Conservation (phyloP, 805 yeast genomes). For the Grigorovia jiainica region DNA sequence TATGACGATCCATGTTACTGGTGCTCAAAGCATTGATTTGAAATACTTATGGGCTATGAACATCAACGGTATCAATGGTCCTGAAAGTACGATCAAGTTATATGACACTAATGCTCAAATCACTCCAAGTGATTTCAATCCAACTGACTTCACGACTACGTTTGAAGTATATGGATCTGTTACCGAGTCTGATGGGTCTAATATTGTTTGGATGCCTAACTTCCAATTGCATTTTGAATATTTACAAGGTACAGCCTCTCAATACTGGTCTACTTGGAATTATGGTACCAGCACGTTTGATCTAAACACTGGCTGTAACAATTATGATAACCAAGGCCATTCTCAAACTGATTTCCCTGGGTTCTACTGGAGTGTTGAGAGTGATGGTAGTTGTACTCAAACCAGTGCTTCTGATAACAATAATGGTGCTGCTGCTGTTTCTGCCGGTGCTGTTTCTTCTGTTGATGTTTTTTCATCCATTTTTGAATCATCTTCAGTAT, state of each 20-base stretch:
- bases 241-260: slow-evolving; percentile 1
- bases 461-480: too few relatives aligned
- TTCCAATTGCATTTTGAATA: slow-evolving; percentile 15
- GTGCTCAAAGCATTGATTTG: slow-evolving; percentile 10
- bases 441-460: too few relatives aligned
- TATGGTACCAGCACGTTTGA: slow-evolving; percentile 13
- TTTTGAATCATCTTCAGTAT: too few relatives aligned
- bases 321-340: too few relatives aligned
- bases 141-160: slow-evolving; percentile 16
- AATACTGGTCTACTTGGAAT: neutral
- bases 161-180: slow-evolving; percentile 10
- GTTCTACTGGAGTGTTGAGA: too few relatives aligned
- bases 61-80: slow-evolving; percentile 11
- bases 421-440: too few relatives aligned
- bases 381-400: neutral
- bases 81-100: slow-evolving; percentile 9
- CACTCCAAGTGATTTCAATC: slow-evolving; percentile 6
- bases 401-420: too few relatives aligned
- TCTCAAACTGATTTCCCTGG: too few relatives aligned
- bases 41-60: slow-evolving; percentile 10
- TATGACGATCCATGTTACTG: slow-evolving; percentile 14
- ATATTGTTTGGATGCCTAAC: slow-evolving; percentile 15
- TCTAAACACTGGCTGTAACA: slow-evolving; percentile 14
- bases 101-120: slow-evolving; percentile 12
- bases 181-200: neutral